Evolutionary conservation across 805 yeast genomes (phyloP).

Genomic region (Wickerhamiella lipophila): DNA sequence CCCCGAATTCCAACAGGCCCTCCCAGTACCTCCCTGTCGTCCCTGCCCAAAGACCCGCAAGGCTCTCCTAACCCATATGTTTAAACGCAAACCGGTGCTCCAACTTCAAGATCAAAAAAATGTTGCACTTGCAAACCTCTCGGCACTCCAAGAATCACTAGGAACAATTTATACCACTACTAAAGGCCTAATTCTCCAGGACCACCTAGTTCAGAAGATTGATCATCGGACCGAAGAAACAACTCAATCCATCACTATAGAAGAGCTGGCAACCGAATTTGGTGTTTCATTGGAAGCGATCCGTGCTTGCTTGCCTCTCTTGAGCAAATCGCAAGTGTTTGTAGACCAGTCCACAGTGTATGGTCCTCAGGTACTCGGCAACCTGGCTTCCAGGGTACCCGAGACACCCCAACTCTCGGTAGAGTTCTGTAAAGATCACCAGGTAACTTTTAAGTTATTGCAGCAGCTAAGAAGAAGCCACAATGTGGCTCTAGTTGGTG

Average conservation of each 20-base stretch:
- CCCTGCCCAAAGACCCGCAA: no score
- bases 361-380: constrained; percentile 4
- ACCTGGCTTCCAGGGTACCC: background rate
- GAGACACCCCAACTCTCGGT: background rate
- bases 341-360: constrained; percentile 3
- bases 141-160: background rate
- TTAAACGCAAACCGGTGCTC: constrained; percentile 5
- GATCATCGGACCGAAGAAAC: background rate
- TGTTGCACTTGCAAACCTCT: background rate
- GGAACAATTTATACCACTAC: constrained; percentile 1
- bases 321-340: background rate
- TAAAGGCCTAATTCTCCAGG: constrained; percentile 2
- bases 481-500: constrained; percentile 1
- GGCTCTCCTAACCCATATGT: no score
- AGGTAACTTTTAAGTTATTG: constrained; percentile 2
- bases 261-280: background rate
- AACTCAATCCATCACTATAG: background rate
- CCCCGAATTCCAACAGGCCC: no score
- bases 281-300: background rate
- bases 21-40: no score
- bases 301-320: background rate
- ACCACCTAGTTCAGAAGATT: background rate
- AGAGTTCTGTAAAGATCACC: background rate
- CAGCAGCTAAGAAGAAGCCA: background rate
- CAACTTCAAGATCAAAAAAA: background rate